Base-by-base conservation (phyloP, 139 green algal genomes). In the Chlorella ohadii region DNA sequence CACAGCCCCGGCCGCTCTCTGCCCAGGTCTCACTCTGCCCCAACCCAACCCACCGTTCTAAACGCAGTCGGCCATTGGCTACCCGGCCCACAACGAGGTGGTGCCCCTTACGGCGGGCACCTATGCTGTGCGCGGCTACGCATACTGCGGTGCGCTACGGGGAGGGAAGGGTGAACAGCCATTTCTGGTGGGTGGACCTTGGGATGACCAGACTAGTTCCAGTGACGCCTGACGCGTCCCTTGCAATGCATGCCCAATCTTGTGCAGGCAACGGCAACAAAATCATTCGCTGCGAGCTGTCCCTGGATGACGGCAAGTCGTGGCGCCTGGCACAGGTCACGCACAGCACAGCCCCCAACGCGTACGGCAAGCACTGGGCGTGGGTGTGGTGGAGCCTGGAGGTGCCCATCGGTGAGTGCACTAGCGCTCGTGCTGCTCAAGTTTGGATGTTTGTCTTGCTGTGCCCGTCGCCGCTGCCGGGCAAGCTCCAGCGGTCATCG, bases 201-300 rank as follows among this genome's bases (percentile, higher is more conserved):
- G n/a, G n/a, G n/a, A n/a, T n/a, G n/a, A n/a, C n/a, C n/a, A n/a
- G n/a, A n/a, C n/a, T n/a, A n/a, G n/a, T n/a, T n/a, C n/a, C n/a
- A n/a, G n/a, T n/a, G n/a, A n/a, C n/a, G n/a, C n/a, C n/a, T n/a
- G n/a, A n/a, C n/a, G n/a, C n/a, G n/a, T n/a, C n/a, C n/a, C n/a
- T n/a, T n/a, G n/a, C n/a, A n/a, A n/a, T 51, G 44, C 44, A 6
- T 51, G 6, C 9, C 44, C 9, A 51, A 16, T 51, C 9, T 13
- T 28, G 15, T 31, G 38, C 82, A 90, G 94, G 96, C 33, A 92
- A 93, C 72, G 97, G 97, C 71, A 87, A 88, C 67, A 97, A 97
- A 83, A 93, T 99, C 82, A 98, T 96, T 56, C 93, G 97, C 47
- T 91, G 93, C 12, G 97, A 99, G 93, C 86, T 99, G 6, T 96